Base-by-base conservation (phyloP, 2,329 filamentous ascomycete genomes). In the Lasiodiplodia sp. region DNA sequence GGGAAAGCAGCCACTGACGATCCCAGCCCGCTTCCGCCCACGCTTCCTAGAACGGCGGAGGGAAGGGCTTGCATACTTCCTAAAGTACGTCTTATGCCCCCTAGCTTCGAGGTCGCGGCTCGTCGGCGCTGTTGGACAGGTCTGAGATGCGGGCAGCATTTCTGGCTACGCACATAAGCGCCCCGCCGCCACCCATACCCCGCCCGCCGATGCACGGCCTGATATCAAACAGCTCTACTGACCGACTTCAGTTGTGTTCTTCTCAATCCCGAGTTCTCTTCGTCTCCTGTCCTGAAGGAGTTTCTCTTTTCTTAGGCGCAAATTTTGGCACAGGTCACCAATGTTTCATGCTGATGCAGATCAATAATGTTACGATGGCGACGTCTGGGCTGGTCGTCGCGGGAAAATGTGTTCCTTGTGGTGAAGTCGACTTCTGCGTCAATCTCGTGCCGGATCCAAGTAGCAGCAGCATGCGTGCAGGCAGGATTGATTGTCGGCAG, bases 241-340 rank as follows among this genome's bases (percentile, higher is more conserved):
- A 76, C 71, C 72, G 69, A 67, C 71, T 69, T 55, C 76, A 97
- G 93, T 77, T 97, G 94, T 81, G 90, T 97, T 70, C 82, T 98
- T 72, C 83, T 97, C 37, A 97, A 97, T 79, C 95, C 95, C 0
- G 94, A 97, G 79, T 97, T 97, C 77, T 92, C 94, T 40, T 92
- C 92, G 12, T 96, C 93, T n/a, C 92, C 94, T 0, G 89, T 97
- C 2, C 85, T 97, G 53, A 97, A 96, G 77, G 93, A 97, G 69
- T 97, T 97, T 77, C 85, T 97, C 63, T 96, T 97, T 78, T 84
- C 84, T 66, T 81, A 40, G 49, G 25, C 18, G 21, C 23, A 23
- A 11, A 2, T 28, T 34, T 28, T 37, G 31, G 44, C 47, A 47
- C 31, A 52, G 18, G 12, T 40, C 55, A 40, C 6, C 58, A 55